Conservation (phyloP, 2,329 filamentous ascomycete genomes). For the Tolypocladium cylindrosporum region DNA sequence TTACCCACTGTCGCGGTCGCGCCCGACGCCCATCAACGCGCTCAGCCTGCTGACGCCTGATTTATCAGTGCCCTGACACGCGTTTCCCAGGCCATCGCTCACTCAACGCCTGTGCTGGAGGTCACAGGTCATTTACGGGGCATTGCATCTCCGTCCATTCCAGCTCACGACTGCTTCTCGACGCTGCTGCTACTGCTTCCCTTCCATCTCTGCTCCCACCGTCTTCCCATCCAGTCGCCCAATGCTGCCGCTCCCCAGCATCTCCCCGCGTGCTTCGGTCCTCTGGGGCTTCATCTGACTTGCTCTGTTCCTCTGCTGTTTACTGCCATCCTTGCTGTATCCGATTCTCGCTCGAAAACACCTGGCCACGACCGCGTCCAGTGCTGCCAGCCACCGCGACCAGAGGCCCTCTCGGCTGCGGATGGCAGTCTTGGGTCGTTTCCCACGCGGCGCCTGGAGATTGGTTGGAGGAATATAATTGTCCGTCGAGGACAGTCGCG, state of each 20-base stretch:
- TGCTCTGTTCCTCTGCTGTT: not conserved
- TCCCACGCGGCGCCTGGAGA: not conserved
- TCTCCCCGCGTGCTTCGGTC: not conserved
- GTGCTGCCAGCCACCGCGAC: not conserved
- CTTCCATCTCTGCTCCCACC: not conserved
- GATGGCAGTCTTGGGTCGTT: not conserved
- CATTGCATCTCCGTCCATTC: not conserved
- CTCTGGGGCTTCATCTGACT: not conserved
- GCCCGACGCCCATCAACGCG: slow-evolving; percentile 3
- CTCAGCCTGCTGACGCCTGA: not conserved
- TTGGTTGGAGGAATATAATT: not conserved
- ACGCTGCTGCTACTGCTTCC: not conserved
- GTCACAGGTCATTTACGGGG: not conserved
- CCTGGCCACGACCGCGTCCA: not conserved
- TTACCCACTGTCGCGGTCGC: not conserved
- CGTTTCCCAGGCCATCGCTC: not conserved
- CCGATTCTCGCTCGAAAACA: not conserved
- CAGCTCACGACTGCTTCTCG: not conserved
- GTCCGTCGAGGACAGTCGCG: not conserved
- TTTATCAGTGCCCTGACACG: not conserved
- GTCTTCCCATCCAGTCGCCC: not conserved
- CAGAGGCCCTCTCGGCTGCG: not conserved
- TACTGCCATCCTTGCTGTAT: not conserved
- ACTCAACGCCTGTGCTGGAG: not conserved
- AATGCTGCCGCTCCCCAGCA: not conserved